phyloP scores from a whole-genome alignment of 441 rosid species.

The Isatis lusitanica region DNA sequence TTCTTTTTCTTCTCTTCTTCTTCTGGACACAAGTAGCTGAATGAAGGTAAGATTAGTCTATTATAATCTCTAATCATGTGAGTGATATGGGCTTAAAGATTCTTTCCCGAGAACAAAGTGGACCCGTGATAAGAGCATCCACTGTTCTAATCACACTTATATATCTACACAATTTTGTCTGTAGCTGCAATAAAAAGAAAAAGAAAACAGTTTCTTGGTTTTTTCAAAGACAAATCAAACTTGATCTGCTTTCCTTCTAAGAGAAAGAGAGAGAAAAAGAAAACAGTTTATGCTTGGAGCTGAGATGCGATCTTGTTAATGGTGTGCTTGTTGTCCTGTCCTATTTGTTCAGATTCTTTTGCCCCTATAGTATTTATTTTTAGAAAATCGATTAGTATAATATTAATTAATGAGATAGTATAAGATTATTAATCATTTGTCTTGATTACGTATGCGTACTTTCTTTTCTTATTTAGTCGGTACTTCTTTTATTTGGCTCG shows the following conservation, averaged over 20 bases:
- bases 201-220: not conserved
- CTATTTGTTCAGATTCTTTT: conserved; percentile 2
- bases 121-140: conserved; percentile 43
- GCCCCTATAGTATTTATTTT: not conserved
- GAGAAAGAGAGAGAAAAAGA: not conserved
- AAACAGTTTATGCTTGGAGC: conserved; percentile 5
- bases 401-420: not conserved
- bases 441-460: conserved; percentile 34
- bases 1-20: not conserved
- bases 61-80: conserved; percentile 24
- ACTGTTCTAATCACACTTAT: conserved; percentile 33
- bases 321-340: conserved; percentile 19
- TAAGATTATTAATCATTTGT: conserved; percentile 19
- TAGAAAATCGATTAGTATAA: not conserved
- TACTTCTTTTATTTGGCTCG: conserved; percentile 1
- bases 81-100: conserved; percentile 33
- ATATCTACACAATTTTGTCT: conserved; percentile 9
- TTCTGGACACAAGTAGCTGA: conserved; percentile 16
- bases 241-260: conserved; percentile 21
- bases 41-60: conserved; percentile 26
- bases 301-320: conserved; percentile 13
- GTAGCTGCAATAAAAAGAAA: not conserved
- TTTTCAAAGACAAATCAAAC: conserved; percentile 24
- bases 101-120: conserved; percentile 29
- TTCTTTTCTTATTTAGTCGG: not conserved